These are phyloP conservation scores for Peronospora farinosa DNA, from an alignment of 352 stramenopile species.

Conservation along the genomic window DNA sequence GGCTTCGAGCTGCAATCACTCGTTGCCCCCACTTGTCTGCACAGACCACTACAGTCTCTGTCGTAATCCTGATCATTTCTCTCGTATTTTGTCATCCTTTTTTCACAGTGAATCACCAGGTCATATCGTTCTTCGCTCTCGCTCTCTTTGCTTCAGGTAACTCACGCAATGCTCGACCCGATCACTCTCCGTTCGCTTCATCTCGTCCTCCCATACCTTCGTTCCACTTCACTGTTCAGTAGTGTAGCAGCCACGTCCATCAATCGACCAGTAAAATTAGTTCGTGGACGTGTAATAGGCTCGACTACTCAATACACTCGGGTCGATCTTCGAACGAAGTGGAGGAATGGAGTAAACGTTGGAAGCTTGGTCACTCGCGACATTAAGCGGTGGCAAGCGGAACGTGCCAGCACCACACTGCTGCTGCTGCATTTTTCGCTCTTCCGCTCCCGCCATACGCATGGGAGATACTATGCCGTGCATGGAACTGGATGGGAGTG, in stretches of 20 bases:
- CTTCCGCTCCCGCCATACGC: constrained; percentile 26
- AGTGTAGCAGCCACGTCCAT: background rate
- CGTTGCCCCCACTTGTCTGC: constrained; percentile 19
- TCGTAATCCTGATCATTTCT: constrained; percentile 28
- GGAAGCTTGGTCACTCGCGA: constrained; percentile 29
- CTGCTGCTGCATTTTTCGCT: constrained; percentile 31
- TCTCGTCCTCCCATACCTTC: constrained; percentile 4
- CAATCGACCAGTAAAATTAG: constrained; percentile 21
- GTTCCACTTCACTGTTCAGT: constrained; percentile 5
- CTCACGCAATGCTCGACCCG: constrained; percentile 12
- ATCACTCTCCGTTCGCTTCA: constrained; percentile 15
- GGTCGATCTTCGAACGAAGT: constrained; percentile 75
- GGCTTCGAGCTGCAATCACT: constrained; percentile 29
- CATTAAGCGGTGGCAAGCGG: constrained; percentile 55
- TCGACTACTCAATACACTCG: constrained; percentile 45
- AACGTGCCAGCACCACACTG: constrained; percentile 25
- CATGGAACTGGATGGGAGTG: constrained; percentile 19
- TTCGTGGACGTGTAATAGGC: constrained; percentile 46
- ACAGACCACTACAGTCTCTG: too few species aligned
- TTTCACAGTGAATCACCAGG: constrained; percentile 10
- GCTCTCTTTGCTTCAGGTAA: constrained; percentile 29
- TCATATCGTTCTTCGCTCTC: constrained; percentile 1
- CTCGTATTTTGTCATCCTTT: constrained; percentile 24
- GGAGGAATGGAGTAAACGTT: constrained; percentile 57
- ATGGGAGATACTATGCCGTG: constrained; percentile 28